Evolutionary conservation across 805 yeast genomes (phyloP), one percentile per base, ranked within the genome.

Genomic region (Starmerella riodocensis): DNA sequence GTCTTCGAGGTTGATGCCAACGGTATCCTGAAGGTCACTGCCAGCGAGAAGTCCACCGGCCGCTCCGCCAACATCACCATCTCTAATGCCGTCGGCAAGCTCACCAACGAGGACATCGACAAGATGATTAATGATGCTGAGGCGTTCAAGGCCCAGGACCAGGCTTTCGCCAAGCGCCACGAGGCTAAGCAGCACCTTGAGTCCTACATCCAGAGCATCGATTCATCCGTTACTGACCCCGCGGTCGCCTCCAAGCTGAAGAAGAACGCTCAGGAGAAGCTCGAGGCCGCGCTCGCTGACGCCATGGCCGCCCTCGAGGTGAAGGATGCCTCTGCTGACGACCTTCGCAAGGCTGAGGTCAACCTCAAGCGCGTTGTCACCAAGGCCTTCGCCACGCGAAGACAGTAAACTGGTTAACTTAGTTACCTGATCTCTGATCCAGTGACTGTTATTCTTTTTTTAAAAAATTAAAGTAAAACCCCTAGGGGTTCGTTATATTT

Each of bases 121-220:
- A 81, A 85, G 84, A 88, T 88, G 94, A 91, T 88, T 63, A 74
- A 74, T 70, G 96, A 91, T 65, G 97, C 98, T 59, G 98, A 88
- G 73, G 83, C 83, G 70, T 91, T 85, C 94, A 88, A 88, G 84
- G 74, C 88, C 62, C 82, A 94, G 59, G 98, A 88, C 70, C 96
- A 88, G 65, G 95, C 93, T 60, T 91, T 88, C 81, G 93, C 97
- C 70, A 88, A 86, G 86, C 80, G 80, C 67, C 96, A 88, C 74
- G 97, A 91, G 77, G 91, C 94, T 64, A 88, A 86, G 75, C 96
- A 88, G 74, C 86, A 85, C 75, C 80, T 88, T 66, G 98, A 88
- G 76, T 84, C 96, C 60, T 88, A 88, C 80, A 93, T 91, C 64
- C 74, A 93, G 58, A 77, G 93, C 55, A 83, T 86, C 59, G 96